A percentile compares a stretch with the other conserved stretches of the same genome.
phyloP scores from a whole-genome alignment of 768 basidiomycete genomes.

The Neoboletus brunneissimus region DNA sequence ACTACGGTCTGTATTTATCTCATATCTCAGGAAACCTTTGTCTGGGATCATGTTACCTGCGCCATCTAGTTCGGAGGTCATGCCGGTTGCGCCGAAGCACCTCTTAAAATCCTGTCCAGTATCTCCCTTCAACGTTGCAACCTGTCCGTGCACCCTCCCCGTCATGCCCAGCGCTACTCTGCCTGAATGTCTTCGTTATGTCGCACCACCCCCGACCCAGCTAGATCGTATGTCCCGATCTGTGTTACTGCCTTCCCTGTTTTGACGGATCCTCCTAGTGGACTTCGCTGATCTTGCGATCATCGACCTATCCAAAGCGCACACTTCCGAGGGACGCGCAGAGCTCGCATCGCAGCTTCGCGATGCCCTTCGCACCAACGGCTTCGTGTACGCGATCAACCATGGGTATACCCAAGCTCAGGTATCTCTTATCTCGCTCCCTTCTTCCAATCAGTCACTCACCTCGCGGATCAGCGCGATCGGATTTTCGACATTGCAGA shows the following conservation, averaged over 20 bases:
- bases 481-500: conserved; percentile 50
- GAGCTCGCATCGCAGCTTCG: conserved; percentile 41
- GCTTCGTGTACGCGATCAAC: conserved; percentile 42
- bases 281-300: conserved; percentile 50
- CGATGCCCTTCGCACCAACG: conserved; percentile 43
- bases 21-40: background rate
- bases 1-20: too few species aligned
- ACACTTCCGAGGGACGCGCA: conserved; percentile 39
- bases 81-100: too few species aligned
- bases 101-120: background rate
- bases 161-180: conserved; percentile 31
- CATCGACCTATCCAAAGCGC: conserved; percentile 47
- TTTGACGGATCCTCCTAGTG: conserved; percentile 35
- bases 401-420: conserved; percentile 40
- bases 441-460: conserved; percentile 10
- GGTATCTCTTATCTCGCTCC: conserved; percentile 9
- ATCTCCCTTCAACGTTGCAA: too few species aligned
- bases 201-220: conserved; percentile 31
- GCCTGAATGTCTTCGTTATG: conserved; percentile 37
- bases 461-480: conserved; percentile 34
- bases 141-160: background rate
- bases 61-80: background rate
- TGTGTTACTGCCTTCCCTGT: background rate
- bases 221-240: conserved; percentile 31
- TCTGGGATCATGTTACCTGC: background rate